Percentiles rank a stretch among this genome's conserved stretches.
These are phyloP conservation scores for Cytospora leucostoma DNA, from an alignment of 2,329 filamentous ascomycete genomes.

Conservation along the genomic window DNA sequence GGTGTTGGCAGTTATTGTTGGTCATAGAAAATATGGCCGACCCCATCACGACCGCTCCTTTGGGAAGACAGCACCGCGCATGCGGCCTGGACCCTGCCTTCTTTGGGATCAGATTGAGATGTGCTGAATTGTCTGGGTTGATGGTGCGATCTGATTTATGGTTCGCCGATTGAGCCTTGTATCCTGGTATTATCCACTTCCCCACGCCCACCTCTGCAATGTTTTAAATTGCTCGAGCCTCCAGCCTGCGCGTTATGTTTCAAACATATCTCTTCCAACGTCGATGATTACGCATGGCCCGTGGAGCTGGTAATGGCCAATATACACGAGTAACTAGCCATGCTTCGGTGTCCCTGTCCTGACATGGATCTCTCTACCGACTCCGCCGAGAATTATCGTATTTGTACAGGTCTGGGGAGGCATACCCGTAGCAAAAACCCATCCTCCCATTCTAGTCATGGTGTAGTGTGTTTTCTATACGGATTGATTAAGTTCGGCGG, in stretches of 20 bases:
- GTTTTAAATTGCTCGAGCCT: not conserved
- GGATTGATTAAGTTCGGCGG: too few species aligned
- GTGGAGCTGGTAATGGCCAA: too few species aligned
- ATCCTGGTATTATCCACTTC: not conserved
- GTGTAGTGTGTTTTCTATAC: too few species aligned
- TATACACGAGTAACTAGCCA: too few species aligned
- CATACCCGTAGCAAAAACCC: too few species aligned
- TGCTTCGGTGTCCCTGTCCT: too few species aligned
- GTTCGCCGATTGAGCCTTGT: not conserved
- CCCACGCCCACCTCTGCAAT: not conserved
- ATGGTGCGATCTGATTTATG: not conserved
- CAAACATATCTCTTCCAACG: too few species aligned
- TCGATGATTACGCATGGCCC: too few species aligned
- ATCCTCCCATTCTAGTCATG: too few species aligned
- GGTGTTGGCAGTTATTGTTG: slow-evolving; percentile 11
- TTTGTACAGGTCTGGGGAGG: too few species aligned
- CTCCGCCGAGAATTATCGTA: too few species aligned
- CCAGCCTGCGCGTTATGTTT: not conserved
- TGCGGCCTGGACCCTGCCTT: not conserved
- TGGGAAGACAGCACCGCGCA: not conserved
- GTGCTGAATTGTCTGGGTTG: not conserved
- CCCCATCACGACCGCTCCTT: slow-evolving; percentile 8
- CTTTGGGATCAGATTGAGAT: slow-evolving; percentile 1
- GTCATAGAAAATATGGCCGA: slow-evolving; percentile 12
- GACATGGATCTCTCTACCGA: too few species aligned